Evolutionary conservation across 257 asterid species (phyloP).

Genomic region (Primulina eburnea): DNA sequence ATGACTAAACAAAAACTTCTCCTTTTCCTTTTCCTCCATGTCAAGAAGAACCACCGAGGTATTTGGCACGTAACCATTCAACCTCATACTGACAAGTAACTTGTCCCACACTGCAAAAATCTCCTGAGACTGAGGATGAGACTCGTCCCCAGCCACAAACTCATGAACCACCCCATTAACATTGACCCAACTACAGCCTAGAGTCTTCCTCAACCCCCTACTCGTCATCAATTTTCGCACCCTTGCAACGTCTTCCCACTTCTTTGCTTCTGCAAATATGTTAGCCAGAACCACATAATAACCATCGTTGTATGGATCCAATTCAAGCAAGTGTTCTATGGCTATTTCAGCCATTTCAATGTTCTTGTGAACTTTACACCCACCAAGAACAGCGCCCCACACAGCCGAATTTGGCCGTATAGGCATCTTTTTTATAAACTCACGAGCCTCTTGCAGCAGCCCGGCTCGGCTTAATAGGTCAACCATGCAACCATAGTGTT

Average conservation of each 20-base stretch:
- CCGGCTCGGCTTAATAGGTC: slow-evolving; percentile 70
- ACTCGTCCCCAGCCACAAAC: slow-evolving; percentile 67
- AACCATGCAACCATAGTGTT: slow-evolving; percentile 82
- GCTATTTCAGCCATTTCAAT: slow-evolving; percentile 59
- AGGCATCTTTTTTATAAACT: slow-evolving; percentile 51
- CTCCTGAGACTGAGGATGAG: slow-evolving; percentile 46
- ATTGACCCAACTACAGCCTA: slow-evolving; percentile 45
- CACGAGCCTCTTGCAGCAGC: slow-evolving; percentile 52
- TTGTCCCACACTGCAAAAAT: slow-evolving; percentile 39
- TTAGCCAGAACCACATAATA: slow-evolving; percentile 57
- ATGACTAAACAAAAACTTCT: slow-evolving; percentile 43
- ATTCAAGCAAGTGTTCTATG: slow-evolving; percentile 33
- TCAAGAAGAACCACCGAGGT: slow-evolving; percentile 51
- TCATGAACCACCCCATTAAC: slow-evolving; percentile 49
- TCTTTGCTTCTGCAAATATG: slow-evolving; percentile 42
- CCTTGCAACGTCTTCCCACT: slow-evolving; percentile 47
- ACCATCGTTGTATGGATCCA: slow-evolving; percentile 58
- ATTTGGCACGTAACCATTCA: slow-evolving; percentile 58
- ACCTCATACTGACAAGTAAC: slow-evolving; percentile 37
- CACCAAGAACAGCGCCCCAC: slow-evolving; percentile 81
- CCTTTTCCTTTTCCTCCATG: slow-evolving; percentile 52
- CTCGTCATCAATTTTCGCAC: slow-evolving; percentile 52
- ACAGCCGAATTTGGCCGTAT: slow-evolving; percentile 50
- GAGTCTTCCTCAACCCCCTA: slow-evolving; percentile 49
- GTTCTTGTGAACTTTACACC: slow-evolving; percentile 61